Evolutionary conservation across 441 rosid species (phyloP), one percentile per base, ranked within the genome.

Genomic region (Pelargonium fulgidum): DNA sequence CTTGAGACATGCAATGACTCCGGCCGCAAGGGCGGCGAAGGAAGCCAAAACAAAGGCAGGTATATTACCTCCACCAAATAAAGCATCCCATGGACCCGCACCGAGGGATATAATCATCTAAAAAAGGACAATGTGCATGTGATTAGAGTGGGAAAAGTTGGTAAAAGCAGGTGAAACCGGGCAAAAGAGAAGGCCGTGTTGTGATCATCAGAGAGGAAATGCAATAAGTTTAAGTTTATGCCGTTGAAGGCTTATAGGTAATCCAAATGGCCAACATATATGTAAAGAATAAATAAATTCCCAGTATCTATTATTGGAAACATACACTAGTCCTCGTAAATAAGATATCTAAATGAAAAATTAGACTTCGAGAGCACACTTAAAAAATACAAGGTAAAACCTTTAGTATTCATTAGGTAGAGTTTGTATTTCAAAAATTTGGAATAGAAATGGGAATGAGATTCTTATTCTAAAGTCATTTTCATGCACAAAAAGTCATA

Each of bases 81-180:
- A 77, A 7, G 90, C 95, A 81, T 93, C 97, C 97, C 96, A 91
- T 33, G 93, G 98, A 74, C 97, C 98, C 39, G 91, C 95, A 33
- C 95, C 97, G n/a, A 93, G 78, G 13, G 99, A 91, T 66, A 89
- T 80, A 66, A 89, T 77, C 95, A 91, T 91, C 97, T 89, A 72
- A 39, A 72, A 20, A 17, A 74, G 42, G 74, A 61, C 6, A 54
- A 74, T n/a, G 50, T 22, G 50, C 39, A 56, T 62, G 33, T 76
- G 59, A 62, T 76, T 73, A 78, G 69, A 19, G 52, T 72, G 50
- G 50, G 69, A n/a, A 9, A 64, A 50, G 50, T 36, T 44, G 4
- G 42, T 24, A 42, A 41, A 17, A 44, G 20, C 11, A 44, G 11
- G 22, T n/a, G 19, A 50, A n/a, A 6, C 58, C 14, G 17, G 7